phyloP scores from a whole-genome alignment of 306 rosid genomes.

The Rubus parviflorus region DNA sequence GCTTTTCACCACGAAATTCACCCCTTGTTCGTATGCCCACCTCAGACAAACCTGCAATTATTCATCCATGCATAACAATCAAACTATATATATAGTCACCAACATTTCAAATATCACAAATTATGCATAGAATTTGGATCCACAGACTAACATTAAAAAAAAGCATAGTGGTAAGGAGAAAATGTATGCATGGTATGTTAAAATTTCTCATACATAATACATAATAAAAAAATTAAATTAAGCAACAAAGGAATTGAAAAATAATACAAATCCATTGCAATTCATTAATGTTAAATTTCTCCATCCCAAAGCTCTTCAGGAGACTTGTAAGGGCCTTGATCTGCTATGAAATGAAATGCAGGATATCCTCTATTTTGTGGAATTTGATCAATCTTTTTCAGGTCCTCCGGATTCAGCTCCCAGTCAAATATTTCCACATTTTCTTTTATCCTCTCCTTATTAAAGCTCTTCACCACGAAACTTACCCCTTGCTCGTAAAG shows the following conservation, averaged over 20 bases:
- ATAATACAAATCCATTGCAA: background rate
- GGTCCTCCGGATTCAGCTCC: constrained; percentile 34
- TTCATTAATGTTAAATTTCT: constrained; percentile 5
- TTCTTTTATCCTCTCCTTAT: constrained; percentile 39
- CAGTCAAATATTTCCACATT: constrained; percentile 49
- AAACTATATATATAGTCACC: too few species aligned
- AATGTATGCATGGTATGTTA: too few species aligned
- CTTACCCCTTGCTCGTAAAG: constrained; percentile 43
- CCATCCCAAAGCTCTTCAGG: constrained; percentile 20
- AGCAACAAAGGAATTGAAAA: background rate
- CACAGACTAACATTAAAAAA: too few species aligned
- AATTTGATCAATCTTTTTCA: constrained; percentile 29
- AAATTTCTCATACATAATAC: too few species aligned
- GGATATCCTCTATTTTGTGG: constrained; percentile 24
- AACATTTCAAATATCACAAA: too few species aligned
- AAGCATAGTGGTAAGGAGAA: too few species aligned
- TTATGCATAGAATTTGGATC: too few species aligned
- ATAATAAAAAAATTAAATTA: too few species aligned
- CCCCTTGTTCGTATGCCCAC: constrained; percentile 48
- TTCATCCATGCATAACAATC: too few species aligned
- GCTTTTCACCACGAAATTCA: constrained; percentile 39
- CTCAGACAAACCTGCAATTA: constrained; percentile 33
- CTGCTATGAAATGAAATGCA: background rate
- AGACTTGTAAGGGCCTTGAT: constrained; percentile 18
- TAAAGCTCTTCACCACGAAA: constrained; percentile 39